These are phyloP conservation scores for Lithocarpus polystachyus DNA, from an alignment of 306 rosid species.

Conservation along the genomic window DNA sequence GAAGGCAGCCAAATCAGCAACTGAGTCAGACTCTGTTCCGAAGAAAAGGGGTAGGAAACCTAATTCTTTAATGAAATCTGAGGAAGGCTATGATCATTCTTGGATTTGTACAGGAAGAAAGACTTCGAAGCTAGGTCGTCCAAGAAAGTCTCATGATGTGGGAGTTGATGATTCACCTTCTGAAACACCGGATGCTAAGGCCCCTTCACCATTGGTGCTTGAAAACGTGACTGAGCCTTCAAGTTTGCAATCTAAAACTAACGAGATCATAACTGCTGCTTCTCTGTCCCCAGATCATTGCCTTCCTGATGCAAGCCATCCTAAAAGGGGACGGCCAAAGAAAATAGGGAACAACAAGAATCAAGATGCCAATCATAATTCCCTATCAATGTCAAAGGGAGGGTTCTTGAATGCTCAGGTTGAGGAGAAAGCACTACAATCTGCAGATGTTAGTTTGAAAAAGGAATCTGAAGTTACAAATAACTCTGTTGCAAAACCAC, in stretches of 20 bases:
- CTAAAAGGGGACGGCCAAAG: slow-evolving; percentile 41
- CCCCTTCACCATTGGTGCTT: slow-evolving; percentile 8
- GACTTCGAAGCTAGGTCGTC: slow-evolving; percentile 16
- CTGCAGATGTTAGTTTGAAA: slow-evolving; percentile 9
- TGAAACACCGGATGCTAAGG: slow-evolving; percentile 22
- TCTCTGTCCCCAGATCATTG: background rate
- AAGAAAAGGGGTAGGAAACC: slow-evolving; percentile 68
- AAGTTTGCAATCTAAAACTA: slow-evolving; percentile 26
- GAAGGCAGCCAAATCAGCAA: slow-evolving; percentile 28
- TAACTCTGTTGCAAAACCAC: slow-evolving; percentile 18
- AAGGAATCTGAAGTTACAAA: slow-evolving; percentile 30
- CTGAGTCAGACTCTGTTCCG: slow-evolving; percentile 35
- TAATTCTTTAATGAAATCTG: slow-evolving; percentile 64
- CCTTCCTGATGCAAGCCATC: slow-evolving; percentile 15
- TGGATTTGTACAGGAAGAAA: slow-evolving; percentile 39
- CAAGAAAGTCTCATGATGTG: slow-evolving; percentile 24
- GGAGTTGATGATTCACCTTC: slow-evolving; percentile 20
- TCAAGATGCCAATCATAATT: slow-evolving; percentile 22
- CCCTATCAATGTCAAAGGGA: slow-evolving; percentile 25
- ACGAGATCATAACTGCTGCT: slow-evolving; percentile 11
- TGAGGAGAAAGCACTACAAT: slow-evolving; percentile 24
- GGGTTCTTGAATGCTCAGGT: slow-evolving; percentile 17
- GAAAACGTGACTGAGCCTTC: slow-evolving; percentile 19
- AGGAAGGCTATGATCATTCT: slow-evolving; percentile 66
- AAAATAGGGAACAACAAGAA: slow-evolving; percentile 24